A percentile compares a stretch with the other conserved stretches of the same genome.
Evolutionary conservation across 345 rosid genomes (phyloP).

Genomic region (Nasturtium officinale): DNA sequence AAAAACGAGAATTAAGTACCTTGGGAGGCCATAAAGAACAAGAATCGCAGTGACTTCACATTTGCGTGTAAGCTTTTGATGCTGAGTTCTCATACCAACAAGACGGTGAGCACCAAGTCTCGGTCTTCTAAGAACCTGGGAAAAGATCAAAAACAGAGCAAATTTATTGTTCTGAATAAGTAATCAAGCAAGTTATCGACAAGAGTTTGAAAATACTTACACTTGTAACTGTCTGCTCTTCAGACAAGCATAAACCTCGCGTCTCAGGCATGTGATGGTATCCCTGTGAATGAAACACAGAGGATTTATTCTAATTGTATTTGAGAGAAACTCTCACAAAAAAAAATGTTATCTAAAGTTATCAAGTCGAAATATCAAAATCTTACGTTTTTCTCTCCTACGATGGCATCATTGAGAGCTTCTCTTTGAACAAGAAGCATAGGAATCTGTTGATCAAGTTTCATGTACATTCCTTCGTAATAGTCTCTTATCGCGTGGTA

Average conservation of each 20-base stretch:
- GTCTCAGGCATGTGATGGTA: slow-evolving; percentile 97
- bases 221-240: slow-evolving; percentile 89
- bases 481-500: slow-evolving; percentile 91
- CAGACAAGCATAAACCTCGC: slow-evolving; percentile 94
- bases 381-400: slow-evolving; percentile 77
- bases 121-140: slow-evolving; percentile 66
- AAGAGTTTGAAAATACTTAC: slow-evolving; percentile 49
- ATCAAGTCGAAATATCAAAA: not conserved
- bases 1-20: slow-evolving; percentile 46
- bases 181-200: not conserved
- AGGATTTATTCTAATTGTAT: not conserved
- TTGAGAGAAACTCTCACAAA: not conserved
- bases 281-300: slow-evolving; percentile 54
- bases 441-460: slow-evolving; percentile 85
- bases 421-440: slow-evolving; percentile 96
- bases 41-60: slow-evolving; percentile 98
- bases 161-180: not conserved
- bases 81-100: slow-evolving; percentile 76
- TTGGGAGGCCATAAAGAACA: slow-evolving; percentile 93
- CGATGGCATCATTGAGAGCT: slow-evolving; percentile 91
- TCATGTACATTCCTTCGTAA: slow-evolving; percentile 95
- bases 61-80: slow-evolving; percentile 72
- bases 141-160: slow-evolving; percentile 11
- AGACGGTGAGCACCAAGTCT: slow-evolving; percentile 66
- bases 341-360: not conserved